Conservation (phyloP, 2,329 filamentous ascomycete genomes). For the Davidsoniella virescens region DNA sequence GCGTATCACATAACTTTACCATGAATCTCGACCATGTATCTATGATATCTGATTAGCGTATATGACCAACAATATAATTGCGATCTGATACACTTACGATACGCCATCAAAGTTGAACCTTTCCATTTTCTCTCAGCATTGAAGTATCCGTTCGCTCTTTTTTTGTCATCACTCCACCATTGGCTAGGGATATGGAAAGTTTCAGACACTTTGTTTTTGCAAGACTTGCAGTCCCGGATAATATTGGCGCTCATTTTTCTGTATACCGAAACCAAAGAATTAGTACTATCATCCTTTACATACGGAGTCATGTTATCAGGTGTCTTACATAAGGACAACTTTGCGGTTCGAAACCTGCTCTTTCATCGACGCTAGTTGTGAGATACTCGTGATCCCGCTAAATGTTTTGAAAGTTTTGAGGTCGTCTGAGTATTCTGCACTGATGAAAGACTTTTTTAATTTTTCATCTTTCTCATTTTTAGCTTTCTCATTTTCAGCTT, state of each 20-base stretch:
- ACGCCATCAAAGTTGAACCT: not conserved
- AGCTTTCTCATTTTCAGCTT: no score
- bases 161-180: not conserved
- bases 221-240: not conserved
- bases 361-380: no score
- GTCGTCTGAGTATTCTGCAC: no score
- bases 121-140: not conserved
- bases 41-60: not conserved
- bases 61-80: not conserved
- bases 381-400: no score
- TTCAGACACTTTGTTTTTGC: not conserved
- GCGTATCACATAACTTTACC: not conserved
- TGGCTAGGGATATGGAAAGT: not conserved
- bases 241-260: not conserved
- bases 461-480: no score
- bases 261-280: no score
- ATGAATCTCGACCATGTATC: conserved; percentile 3
- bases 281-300: no score
- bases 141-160: conserved; percentile 3
- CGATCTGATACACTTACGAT: not conserved
- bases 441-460: no score
- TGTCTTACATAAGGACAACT: no score
- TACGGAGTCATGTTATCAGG: no score
- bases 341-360: no score
- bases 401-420: no score